A percentile compares a stretch with the other conserved stretches of the same genome.
These are phyloP conservation scores for Gloeostereum incarnatum DNA, from an alignment of 768 basidiomycete species.

Conservation along the genomic window DNA sequence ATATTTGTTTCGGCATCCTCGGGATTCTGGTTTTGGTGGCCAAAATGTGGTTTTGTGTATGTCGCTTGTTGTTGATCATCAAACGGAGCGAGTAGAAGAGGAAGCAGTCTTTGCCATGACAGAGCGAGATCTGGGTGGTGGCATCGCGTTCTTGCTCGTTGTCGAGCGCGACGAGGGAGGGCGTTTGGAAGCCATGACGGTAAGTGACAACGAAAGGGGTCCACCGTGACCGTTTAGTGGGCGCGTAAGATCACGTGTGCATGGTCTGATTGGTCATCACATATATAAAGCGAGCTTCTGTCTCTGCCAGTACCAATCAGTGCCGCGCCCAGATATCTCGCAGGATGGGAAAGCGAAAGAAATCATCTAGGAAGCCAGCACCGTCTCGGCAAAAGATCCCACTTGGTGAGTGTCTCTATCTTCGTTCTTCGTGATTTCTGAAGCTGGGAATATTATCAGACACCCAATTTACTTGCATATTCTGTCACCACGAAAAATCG, in stretches of 20 bases:
- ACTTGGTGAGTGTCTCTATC: constrained; percentile 42
- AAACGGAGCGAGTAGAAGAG: constrained; percentile 19
- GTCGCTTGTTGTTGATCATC: constrained; percentile 17
- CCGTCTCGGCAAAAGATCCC: constrained; percentile 60
- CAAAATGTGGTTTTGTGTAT: constrained; percentile 8
- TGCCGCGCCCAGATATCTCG: background rate
- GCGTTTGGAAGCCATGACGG: constrained; percentile 56
- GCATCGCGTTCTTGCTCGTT: constrained; percentile 19
- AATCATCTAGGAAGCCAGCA: constrained; percentile 75
- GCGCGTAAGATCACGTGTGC: constrained; percentile 32
- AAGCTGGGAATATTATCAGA: constrained; percentile 31
- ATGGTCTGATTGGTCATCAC: constrained; percentile 8
- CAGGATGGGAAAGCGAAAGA: constrained; percentile 85
- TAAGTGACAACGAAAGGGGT: constrained; percentile 6
- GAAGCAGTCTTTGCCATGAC: constrained; percentile 33
- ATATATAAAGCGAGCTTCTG: background rate
- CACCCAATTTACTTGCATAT: constrained; percentile 77
- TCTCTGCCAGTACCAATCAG: background rate
- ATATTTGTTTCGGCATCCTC: constrained; percentile 76
- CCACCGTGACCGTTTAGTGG: no score
- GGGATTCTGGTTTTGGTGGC: constrained; percentile 13
- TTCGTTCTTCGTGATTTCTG: background rate
- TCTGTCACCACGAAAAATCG: constrained; percentile 86
- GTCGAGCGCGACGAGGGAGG: constrained; percentile 41
- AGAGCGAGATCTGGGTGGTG: constrained; percentile 38